Conservation (phyloP, 2,329 filamentous ascomycete genomes). For the Aspergillus unguis region DNA sequence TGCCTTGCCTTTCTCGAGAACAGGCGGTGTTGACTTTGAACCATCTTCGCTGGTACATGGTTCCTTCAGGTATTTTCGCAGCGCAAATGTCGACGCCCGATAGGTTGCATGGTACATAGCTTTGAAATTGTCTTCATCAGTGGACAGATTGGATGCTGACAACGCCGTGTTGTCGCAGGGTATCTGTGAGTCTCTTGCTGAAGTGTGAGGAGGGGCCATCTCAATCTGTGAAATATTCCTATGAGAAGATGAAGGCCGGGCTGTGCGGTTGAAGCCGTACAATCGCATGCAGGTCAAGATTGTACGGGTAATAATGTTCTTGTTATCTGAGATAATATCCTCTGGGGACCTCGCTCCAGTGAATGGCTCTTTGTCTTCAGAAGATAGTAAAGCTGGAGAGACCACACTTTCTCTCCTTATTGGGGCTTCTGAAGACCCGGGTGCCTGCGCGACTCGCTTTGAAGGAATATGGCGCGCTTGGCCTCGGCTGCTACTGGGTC, state of each 20-base stretch:
- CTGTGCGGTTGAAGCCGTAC: conserved; percentile 40
- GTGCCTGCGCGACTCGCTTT: conserved; percentile 24
- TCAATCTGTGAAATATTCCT: conserved; percentile 15
- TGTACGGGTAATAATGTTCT: conserved; percentile 40
- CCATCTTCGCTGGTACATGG: conserved; percentile 1
- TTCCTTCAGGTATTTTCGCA: conserved; percentile 39
- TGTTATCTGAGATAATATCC: conserved; percentile 36
- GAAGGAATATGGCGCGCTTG: conserved; percentile 14
- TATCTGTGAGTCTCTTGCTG: conserved; percentile 18
- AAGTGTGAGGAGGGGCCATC: conserved; percentile 2
- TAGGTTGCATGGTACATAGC: conserved; percentile 45
- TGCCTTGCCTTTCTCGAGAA: conserved; percentile 38
- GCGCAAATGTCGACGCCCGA: conserved; percentile 41
- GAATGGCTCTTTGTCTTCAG: conserved; percentile 18
- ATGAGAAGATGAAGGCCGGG: conserved; percentile 19
- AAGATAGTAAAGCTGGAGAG: conserved; percentile 16
- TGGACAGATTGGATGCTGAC: conserved; percentile 13
- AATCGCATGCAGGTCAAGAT: conserved; percentile 45
- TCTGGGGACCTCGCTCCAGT: conserved; percentile 26
- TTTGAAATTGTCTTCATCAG: conserved; percentile 43
- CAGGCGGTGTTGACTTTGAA: conserved; percentile 15
- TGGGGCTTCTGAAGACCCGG: conserved; percentile 26
- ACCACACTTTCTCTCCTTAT: conserved; percentile 11
- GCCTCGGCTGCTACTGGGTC: conserved; percentile 24
- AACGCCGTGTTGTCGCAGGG: conserved; percentile 1